Base-by-base conservation (phyloP, 768 basidiomycete species). In the Cystofilobasidium capitatum region DNA sequence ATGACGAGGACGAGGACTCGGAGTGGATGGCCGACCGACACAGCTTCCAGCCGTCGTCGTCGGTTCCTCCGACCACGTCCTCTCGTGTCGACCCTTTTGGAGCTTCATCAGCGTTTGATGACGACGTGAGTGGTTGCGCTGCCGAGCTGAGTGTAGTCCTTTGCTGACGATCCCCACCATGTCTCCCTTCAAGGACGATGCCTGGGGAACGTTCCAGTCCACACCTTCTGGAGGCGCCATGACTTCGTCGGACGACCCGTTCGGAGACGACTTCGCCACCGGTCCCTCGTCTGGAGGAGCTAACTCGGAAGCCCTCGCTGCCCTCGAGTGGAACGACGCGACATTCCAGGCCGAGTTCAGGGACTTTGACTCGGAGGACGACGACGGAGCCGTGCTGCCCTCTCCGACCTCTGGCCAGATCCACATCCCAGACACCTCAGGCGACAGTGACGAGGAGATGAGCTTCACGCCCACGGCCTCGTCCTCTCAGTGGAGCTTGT, bases 291-390 rank as follows among this genome's bases (percentile, higher is more conserved):
- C 51, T 10, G 8, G 29, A 44, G 45, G 58, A 20, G 39, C 59
- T 16, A 49, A 54, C 54, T 54, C 61, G 10, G 64, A 70, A 60
- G 74, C 74, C 2, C 70, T 77, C 29, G 76, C 75, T 0, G 75
- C 77, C 22, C 72, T 71, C 36, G 75, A 76, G 54, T 78, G 76
- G 74, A 74, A 75, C 39, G 72, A 76, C 59, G 66, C 71, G 13
- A 69, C 69, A 2, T 75, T 76, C 65, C 71, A 74, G 31, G 64
- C 66, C 22, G 73, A 72, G 24, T 74, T 74, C 66, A 49, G 58
- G 35, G 59, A 51, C 69, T 70, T 61, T 70, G 68, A 71, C 22
- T 64, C 63, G n/a, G 65, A 66, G 10, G 71, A 71, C 47, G 72
- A 73, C 45, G 66, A 67, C 33, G 65, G 69, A 10, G 24, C 55